Conservation (phyloP, 179 eudicot species). For the Pouteria campechiana region DNA sequence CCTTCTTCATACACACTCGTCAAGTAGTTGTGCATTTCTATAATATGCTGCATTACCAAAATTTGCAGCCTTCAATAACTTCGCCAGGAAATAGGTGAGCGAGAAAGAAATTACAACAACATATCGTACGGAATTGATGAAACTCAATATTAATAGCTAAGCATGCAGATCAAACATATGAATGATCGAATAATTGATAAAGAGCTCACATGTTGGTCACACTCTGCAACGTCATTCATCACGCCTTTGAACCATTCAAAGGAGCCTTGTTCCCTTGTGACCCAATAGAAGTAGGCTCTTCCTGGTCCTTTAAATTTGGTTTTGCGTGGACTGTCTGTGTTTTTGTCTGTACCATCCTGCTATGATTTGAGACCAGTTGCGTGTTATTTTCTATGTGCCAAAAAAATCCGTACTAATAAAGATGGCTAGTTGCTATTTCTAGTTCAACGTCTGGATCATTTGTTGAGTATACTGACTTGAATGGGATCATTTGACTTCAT, state of each 20-base stretch:
- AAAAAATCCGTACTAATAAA: not conserved
- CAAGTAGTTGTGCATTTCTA: conserved; percentile 93
- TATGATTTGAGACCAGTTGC: conserved; percentile 1
- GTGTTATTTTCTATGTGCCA: not conserved
- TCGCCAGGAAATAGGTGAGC: not conserved
- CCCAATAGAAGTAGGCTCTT: conserved; percentile 95
- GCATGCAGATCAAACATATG: too few species aligned
- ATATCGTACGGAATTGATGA: too few species aligned
- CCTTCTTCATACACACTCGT: conserved; percentile 96
- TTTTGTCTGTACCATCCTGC: conserved; percentile 17
- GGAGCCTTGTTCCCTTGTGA: conserved; percentile 95
- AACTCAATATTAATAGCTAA: too few species aligned
- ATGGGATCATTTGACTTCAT: conserved; percentile 16
- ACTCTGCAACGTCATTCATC: conserved; percentile 84
- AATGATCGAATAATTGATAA: too few species aligned
- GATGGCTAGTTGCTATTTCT: not conserved
- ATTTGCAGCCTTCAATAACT: conserved; percentile 3
- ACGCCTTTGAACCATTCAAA: conserved; percentile 99
- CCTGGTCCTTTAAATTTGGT: conserved; percentile 63
- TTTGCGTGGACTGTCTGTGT: too few species aligned
- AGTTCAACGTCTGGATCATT: too few species aligned
- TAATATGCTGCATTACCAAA: conserved; percentile 42
- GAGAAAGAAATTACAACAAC: not conserved
- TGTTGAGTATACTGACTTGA: conserved; percentile 24
- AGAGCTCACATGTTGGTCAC: conserved; percentile 52